Evolutionary conservation across 176 grass and related monocot species (phyloP).

Genomic region (Thalia dealbata): DNA sequence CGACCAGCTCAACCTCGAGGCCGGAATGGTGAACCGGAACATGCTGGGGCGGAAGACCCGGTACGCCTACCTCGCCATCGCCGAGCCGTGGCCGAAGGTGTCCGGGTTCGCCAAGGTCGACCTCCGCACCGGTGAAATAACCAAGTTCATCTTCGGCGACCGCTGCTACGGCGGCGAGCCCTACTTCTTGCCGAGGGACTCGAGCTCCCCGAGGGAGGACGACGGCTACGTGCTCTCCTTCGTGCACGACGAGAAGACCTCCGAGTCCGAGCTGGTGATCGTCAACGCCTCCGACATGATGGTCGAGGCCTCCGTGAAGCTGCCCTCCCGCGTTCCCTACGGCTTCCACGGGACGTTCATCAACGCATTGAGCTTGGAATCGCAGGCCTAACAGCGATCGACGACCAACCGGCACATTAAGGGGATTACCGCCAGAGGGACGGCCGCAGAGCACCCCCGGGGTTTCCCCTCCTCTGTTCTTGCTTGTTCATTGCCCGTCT

Average conservation of each 20-base stretch:
- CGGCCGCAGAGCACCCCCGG: constrained; percentile 21
- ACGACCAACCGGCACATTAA: too few species aligned
- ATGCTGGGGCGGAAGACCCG: constrained; percentile 40
- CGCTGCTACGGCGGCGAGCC: constrained; percentile 57
- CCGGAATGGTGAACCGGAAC: constrained; percentile 84
- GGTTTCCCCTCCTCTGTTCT: constrained; percentile 15
- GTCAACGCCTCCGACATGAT: constrained; percentile 67
- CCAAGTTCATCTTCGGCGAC: constrained; percentile 61
- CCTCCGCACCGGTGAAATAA: constrained; percentile 35
- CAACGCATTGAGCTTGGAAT: constrained; percentile 31
- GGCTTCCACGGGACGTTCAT: constrained; percentile 94
- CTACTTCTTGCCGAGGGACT: constrained; percentile 51
- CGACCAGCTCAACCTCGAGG: constrained; percentile 81
- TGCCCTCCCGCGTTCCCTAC: constrained; percentile 75
- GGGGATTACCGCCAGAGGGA: constrained; percentile 19
- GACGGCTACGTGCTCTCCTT: constrained; percentile 66
- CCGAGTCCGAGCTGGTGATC: constrained; percentile 49
- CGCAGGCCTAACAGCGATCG: constrained; percentile 32
- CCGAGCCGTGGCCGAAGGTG: constrained; percentile 92
- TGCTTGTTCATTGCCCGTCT: constrained; percentile 1
- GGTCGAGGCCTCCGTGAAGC: constrained; percentile 63
- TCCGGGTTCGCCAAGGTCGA: constrained; percentile 96
- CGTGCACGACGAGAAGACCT: constrained; percentile 48
- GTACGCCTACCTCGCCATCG: constrained; percentile 81
- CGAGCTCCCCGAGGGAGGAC: constrained; percentile 31